Evolutionary conservation across 2,329 filamentous ascomycete species (phyloP).

Genomic region (Colletotrichum noveboracense): DNA sequence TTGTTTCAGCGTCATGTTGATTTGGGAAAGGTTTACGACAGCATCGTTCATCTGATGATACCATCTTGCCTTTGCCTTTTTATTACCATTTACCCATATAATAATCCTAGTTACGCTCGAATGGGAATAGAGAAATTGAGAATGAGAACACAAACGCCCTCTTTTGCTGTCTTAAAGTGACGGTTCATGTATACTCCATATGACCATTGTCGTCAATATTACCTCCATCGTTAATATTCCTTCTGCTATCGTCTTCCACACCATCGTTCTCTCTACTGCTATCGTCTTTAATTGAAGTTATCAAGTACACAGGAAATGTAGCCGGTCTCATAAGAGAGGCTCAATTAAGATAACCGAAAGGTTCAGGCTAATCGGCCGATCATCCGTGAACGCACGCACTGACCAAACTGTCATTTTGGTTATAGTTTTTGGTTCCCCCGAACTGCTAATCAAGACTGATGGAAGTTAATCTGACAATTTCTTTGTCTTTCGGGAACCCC

Average conservation of each 20-base stretch:
- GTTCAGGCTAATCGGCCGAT: background rate
- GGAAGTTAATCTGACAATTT: background rate
- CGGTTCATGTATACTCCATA: background rate
- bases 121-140: background rate
- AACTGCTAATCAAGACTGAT: background rate
- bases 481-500: background rate
- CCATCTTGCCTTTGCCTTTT: background rate
- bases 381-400: background rate
- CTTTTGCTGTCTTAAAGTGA: too few species aligned
- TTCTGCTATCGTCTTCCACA: fast-evolving
- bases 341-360: background rate
- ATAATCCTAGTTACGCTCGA: background rate
- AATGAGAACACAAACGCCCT: background rate
- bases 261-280: background rate
- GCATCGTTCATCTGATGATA: slow-evolving; percentile 1
- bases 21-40: background rate
- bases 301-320: background rate
- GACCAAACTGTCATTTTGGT: background rate
- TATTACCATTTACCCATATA: background rate
- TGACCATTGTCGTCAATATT: background rate
- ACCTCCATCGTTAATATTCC: background rate
- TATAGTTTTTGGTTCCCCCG: background rate
- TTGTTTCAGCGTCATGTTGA: background rate
- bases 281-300: background rate
- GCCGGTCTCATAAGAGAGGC: background rate